A percentile compares a stretch with the other conserved stretches of the same genome.
These are phyloP conservation scores for Acanthochlamys bracteata DNA, from an alignment of 106 monocot species.

Conservation along the genomic window DNA sequence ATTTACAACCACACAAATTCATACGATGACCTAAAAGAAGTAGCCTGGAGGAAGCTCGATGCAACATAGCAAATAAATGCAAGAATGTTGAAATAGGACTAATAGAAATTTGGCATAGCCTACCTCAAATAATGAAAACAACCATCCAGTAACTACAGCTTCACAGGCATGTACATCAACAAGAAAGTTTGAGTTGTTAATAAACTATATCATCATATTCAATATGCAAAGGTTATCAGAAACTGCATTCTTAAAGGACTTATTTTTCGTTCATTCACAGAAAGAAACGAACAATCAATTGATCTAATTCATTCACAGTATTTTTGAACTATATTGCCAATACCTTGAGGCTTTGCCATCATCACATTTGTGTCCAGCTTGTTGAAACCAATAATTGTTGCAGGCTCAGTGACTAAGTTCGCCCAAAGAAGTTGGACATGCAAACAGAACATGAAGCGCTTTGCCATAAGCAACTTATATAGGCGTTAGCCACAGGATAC, in stretches of 20 bases:
- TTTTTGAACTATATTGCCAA: no score
- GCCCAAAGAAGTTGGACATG: constrained; percentile 99
- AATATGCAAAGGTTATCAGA: no score
- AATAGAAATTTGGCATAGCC: constrained; percentile 1
- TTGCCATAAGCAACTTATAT: no score
- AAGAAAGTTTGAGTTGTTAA: neutral
- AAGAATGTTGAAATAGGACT: no score
- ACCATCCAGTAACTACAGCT: constrained; percentile 96
- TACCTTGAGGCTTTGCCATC: constrained; percentile 95
- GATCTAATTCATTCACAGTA: no score
- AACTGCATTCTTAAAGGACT: no score
- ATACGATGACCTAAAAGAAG: constrained; percentile 82
- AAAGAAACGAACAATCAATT: no score
- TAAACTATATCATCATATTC: no score
- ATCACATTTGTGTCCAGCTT: constrained; percentile 90
- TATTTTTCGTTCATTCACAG: no score
- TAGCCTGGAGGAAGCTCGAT: no score
- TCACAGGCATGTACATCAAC: constrained; percentile 59
- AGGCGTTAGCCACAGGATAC: no score
- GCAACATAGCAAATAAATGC: no score
- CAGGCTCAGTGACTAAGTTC: constrained; percentile 98
- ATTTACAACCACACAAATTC: constrained; percentile 90
- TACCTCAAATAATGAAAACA: constrained; percentile 99
- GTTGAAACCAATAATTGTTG: constrained; percentile 98
- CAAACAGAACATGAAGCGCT: neutral